Conservation (phyloP, 139 green algal species). For the Tetratostichococcus sp. region DNA sequence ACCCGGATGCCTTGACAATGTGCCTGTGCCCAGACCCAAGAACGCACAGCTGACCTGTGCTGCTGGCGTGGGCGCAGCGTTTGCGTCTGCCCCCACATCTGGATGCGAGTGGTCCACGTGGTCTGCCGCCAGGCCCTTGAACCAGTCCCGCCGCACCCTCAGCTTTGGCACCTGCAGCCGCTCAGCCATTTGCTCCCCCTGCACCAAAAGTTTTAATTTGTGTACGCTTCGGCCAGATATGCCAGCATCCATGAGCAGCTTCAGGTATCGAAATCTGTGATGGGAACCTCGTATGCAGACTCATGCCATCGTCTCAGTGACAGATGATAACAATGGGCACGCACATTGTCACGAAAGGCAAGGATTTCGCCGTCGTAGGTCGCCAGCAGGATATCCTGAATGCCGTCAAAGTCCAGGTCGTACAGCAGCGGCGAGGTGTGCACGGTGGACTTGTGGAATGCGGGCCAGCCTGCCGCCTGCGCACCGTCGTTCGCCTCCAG, state of each 20-base stretch:
- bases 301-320: no score
- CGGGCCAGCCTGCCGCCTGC: constrained; percentile 69
- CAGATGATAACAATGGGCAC: neutral
- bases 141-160: constrained; percentile 79
- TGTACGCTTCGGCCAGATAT: no score
- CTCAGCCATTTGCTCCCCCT: constrained; percentile 52
- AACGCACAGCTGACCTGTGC: no score
- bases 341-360: constrained; percentile 82
- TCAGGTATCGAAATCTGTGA: no score
- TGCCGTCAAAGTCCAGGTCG: constrained; percentile 85
- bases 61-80: neutral
- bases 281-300: no score
- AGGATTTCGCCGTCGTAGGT: constrained; percentile 92
- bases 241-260: no score
- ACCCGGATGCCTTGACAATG: no score
- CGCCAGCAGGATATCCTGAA: constrained; percentile 80
- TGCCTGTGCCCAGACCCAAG: no score
- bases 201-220: neutral
- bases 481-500: constrained; percentile 79
- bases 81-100: constrained; percentile 55
- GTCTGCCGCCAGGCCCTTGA: constrained; percentile 76
- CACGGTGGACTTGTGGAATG: constrained; percentile 74
- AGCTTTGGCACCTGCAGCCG: constrained; percentile 65
- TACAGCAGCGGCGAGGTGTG: constrained; percentile 88
- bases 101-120: constrained; percentile 81